These are phyloP conservation scores for Annona squamosa DNA, from an alignment of 164 flowering plant genomes.

Conservation along the genomic window DNA sequence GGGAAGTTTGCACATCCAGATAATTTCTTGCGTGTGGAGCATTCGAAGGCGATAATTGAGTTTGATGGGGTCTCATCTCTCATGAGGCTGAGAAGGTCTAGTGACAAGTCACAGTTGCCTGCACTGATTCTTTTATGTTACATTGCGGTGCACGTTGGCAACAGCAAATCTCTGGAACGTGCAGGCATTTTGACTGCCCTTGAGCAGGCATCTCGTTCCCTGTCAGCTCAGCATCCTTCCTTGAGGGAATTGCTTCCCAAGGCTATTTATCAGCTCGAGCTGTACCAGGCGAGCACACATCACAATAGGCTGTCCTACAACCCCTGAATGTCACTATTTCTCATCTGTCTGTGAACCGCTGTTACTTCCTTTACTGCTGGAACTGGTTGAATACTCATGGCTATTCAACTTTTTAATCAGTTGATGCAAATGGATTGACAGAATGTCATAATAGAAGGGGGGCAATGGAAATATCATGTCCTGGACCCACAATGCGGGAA, in stretches of 20 bases:
- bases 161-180: conserved; percentile 48
- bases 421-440: background rate
- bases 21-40: conserved; percentile 49
- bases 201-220: conserved; percentile 37
- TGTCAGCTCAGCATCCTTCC: conserved; percentile 40
- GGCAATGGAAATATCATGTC: background rate
- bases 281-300: conserved; percentile 50
- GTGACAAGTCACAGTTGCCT: conserved; percentile 35
- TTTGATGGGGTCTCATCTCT: conserved; percentile 45
- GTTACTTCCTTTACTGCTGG: background rate
- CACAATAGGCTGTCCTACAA: conserved; percentile 28
- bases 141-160: conserved; percentile 54
- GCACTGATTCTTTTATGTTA: conserved; percentile 59
- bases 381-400: background rate
- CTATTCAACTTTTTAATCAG: background rate
- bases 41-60: conserved; percentile 64
- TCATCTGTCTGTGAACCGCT: background rate
- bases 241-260: conserved; percentile 47
- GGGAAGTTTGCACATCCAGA: conserved; percentile 55
- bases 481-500: background rate
- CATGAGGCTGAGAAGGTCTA: conserved; percentile 43
- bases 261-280: conserved; percentile 54
- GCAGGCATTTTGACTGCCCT: conserved; percentile 47
- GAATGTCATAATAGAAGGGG: background rate
- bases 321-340: conserved; percentile 6